These are phyloP conservation scores for Solanum infundibuliforme DNA, from an alignment of 257 asterid species.

Conservation along the genomic window DNA sequence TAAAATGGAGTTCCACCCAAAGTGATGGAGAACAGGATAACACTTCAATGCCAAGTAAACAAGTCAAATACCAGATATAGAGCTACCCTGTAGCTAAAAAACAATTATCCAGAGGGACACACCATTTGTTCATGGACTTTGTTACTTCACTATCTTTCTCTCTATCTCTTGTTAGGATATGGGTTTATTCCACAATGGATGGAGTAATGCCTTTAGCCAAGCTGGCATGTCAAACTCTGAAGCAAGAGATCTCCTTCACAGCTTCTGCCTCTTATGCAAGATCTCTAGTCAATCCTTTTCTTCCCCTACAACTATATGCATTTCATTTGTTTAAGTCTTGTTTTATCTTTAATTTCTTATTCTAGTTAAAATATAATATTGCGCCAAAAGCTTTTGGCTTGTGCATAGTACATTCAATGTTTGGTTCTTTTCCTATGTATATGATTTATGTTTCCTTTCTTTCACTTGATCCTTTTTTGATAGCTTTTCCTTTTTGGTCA, in stretches of 20 bases:
- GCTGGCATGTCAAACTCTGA: too few species aligned
- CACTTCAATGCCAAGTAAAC: background rate
- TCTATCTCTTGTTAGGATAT: background rate
- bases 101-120: background rate
- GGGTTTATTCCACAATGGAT: background rate
- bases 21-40: background rate
- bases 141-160: background rate
- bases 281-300: background rate
- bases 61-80: background rate
- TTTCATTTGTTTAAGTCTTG: background rate
- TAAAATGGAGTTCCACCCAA: background rate
- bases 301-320: background rate
- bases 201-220: background rate
- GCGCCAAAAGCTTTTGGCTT: background rate
- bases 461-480: background rate
- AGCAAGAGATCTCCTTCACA: background rate
- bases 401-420: background rate
- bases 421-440: background rate
- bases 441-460: background rate
- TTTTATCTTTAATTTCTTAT: background rate
- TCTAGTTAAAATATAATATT: background rate
- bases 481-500: background rate
- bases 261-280: background rate
- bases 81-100: background rate
- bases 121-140: background rate